Base-by-base conservation (phyloP, 1,139 yeast genomes). In the Pneumocystis canis region DNA sequence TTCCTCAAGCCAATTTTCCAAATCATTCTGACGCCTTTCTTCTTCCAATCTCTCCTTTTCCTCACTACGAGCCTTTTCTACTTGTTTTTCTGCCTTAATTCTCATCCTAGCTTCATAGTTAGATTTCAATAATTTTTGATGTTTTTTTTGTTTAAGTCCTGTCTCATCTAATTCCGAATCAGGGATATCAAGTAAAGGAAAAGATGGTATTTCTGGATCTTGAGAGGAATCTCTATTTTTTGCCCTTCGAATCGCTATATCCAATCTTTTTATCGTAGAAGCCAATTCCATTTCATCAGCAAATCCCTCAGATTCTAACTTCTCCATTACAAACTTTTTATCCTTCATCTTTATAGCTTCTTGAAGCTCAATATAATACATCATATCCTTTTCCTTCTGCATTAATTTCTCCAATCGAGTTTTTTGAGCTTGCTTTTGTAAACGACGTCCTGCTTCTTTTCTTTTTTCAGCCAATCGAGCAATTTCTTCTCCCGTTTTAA, bases 401-500 rank as follows among this genome's bases (percentile, higher is more conserved):
- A 57, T 3, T 62, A 89, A 76, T 71, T 88, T 89, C 71, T 90
- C 97, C 5, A 83, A 74, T 64, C 98, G 78, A 69, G 85, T 85
- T 69, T 84, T 85, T 68, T 86, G 89, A 0, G 97, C 97, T 73
- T 89, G 97, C 70, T 89, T 95, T 74, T 92, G 97, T 65, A 94
- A 78, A 68, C 96, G 78, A 67, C 84, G 82, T 4, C 97, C 97
- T 68, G 87, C 88, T 71, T 90, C 97, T 69, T 82, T 80, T 66
- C 96, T 81, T 71, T 85, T 84, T 68, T 86, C 92, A 1, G 92
- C 84, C 67, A 88, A 90, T 56, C 80, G 75, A 30, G 83, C 84
- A 47, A 89, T 72, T 71, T 89, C 96, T 72, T 89, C 97, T 64
- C 87, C 95, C 0, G 90, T 77, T 71, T 90, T 88, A 70, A 85